Conservation (phyloP, 352 stramenopile genomes). For the Phytopythium helicoides region DNA sequence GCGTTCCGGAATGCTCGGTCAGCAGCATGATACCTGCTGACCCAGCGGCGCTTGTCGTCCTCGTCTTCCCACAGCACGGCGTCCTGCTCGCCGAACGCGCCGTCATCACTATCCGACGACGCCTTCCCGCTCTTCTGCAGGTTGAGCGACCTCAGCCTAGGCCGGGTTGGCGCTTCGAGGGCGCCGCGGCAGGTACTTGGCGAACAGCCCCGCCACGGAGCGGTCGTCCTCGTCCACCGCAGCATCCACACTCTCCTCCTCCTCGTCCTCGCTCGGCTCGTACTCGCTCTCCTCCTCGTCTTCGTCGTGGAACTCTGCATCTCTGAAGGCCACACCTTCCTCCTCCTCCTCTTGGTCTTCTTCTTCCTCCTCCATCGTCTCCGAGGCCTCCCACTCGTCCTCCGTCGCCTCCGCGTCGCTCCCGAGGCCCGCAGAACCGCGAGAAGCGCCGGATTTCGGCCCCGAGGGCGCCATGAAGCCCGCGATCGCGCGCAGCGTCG, state of each 20-base stretch:
- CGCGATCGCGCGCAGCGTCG: not conserved
- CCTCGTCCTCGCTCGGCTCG: conserved; percentile 17
- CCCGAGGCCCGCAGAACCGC: not conserved
- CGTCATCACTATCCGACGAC: conserved; percentile 21
- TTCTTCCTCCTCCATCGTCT: not conserved
- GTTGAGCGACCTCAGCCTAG: conserved; percentile 15
- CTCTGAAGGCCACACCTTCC: conserved; percentile 10
- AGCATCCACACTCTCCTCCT: conserved; percentile 14
- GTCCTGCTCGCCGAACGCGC: conserved; percentile 27
- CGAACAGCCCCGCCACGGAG: conserved; percentile 13
- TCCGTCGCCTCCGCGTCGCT: not conserved
- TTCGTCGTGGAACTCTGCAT: conserved; percentile 14
- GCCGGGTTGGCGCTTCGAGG: conserved; percentile 6
- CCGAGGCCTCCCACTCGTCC: conserved; percentile 2
- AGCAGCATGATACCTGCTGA: conserved; percentile 19
- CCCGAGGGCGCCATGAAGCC: conserved; percentile 4
- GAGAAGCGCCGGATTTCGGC: too few species aligned
- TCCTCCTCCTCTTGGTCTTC: conserved; percentile 5
- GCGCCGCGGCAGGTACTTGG: conserved; percentile 5
- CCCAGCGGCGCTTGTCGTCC: conserved; percentile 31
- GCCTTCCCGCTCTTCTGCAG: conserved; percentile 8
- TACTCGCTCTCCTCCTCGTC: conserved; percentile 31
- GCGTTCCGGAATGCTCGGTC: conserved; percentile 19
- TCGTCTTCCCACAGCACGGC: conserved; percentile 26
- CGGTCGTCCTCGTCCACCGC: conserved; percentile 14